phyloP scores from a whole-genome alignment of 148 eudicot genomes.

The Diospyros lotus region DNA sequence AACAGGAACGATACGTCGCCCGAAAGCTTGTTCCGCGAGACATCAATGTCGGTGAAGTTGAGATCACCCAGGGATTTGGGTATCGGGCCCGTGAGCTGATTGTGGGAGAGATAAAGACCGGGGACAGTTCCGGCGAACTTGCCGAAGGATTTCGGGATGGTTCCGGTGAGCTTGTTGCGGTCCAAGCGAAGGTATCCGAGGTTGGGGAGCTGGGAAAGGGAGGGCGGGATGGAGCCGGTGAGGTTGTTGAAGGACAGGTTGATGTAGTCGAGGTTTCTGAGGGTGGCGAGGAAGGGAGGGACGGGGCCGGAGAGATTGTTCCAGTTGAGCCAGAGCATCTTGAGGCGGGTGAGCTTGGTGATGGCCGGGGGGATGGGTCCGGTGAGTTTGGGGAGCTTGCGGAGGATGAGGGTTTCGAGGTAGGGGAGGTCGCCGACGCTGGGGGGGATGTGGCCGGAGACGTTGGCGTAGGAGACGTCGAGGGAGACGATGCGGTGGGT shows the following conservation, averaged over 20 bases:
- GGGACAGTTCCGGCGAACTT: not conserved
- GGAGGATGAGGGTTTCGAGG: slow-evolving; percentile 29
- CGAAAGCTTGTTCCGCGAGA: slow-evolving; percentile 23
- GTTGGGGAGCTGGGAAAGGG: slow-evolving; percentile 23
- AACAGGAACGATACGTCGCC: slow-evolving; percentile 52
- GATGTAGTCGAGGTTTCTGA: slow-evolving; percentile 24
- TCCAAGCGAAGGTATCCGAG: slow-evolving; percentile 25
- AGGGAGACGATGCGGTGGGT: slow-evolving; percentile 36
- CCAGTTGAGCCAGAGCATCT: slow-evolving; percentile 18
- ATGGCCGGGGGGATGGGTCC: slow-evolving; percentile 41
- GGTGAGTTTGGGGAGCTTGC: slow-evolving; percentile 31
- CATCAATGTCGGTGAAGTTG: slow-evolving; percentile 24
- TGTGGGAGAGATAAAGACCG: slow-evolving; percentile 27
- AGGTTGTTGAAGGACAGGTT: slow-evolving; percentile 31
- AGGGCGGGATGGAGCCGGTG: slow-evolving; percentile 36
- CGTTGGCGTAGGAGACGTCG: slow-evolving; percentile 14
- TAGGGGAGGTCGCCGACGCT: slow-evolving; percentile 31
- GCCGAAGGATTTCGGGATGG: slow-evolving; percentile 40
- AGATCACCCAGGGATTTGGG: slow-evolving; percentile 32
- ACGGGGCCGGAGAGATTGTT: slow-evolving; percentile 37
- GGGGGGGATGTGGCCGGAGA: slow-evolving; percentile 35
- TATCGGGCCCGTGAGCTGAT: slow-evolving; percentile 34
- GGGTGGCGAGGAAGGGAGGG: slow-evolving; percentile 36
- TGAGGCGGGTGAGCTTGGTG: slow-evolving; percentile 30
- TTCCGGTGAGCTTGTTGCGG: slow-evolving; percentile 39